Conservation (phyloP, 225 moss, liverwort and hornwort species). For the Takakia lepidozioides region DNA sequence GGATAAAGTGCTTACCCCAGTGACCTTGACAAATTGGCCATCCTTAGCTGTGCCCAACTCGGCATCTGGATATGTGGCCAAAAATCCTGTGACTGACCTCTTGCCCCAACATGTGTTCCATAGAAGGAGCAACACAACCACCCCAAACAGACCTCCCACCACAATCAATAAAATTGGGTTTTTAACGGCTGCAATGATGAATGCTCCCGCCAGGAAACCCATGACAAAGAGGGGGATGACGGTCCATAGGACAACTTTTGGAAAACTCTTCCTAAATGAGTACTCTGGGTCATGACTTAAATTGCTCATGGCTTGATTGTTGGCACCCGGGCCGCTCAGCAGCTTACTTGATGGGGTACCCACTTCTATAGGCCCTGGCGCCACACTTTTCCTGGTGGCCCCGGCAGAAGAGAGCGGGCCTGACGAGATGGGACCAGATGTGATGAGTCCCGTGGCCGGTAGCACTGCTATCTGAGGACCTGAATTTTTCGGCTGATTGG, state of each 20-base stretch:
- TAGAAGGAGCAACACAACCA: slow-evolving; percentile 32
- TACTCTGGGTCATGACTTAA: slow-evolving; percentile 46
- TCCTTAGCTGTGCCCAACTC: slow-evolving; percentile 72
- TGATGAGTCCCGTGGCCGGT: slow-evolving; percentile 74
- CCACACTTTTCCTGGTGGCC: slow-evolving; percentile 7
- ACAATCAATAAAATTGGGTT: slow-evolving; percentile 67
- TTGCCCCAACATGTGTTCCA: slow-evolving; percentile 71
- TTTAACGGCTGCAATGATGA: slow-evolving; percentile 79
- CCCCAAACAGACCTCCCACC: slow-evolving; percentile 49
- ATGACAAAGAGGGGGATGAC: slow-evolving; percentile 71
- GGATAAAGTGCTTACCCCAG: slow-evolving; percentile 91
- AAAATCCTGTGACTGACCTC: slow-evolving; percentile 49
- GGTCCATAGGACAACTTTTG: slow-evolving; percentile 58
- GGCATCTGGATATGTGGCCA: slow-evolving; percentile 48
- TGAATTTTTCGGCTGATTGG: slow-evolving; percentile 36
- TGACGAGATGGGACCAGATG: slow-evolving; percentile 61
- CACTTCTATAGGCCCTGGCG: slow-evolving; percentile 26
- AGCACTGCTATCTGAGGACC: slow-evolving; percentile 43
- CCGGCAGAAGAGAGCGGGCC: slow-evolving; percentile 38
- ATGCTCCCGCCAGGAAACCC: slow-evolving; percentile 79
- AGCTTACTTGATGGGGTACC: too few species aligned
- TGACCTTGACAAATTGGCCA: slow-evolving; percentile 83
- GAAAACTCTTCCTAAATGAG: slow-evolving; percentile 51
- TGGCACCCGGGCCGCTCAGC: neutral
- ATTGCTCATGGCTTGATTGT: slow-evolving; percentile 51